Conservation (phyloP, 768 basidiomycete species). For the Hygrocybe coccinea region DNA sequence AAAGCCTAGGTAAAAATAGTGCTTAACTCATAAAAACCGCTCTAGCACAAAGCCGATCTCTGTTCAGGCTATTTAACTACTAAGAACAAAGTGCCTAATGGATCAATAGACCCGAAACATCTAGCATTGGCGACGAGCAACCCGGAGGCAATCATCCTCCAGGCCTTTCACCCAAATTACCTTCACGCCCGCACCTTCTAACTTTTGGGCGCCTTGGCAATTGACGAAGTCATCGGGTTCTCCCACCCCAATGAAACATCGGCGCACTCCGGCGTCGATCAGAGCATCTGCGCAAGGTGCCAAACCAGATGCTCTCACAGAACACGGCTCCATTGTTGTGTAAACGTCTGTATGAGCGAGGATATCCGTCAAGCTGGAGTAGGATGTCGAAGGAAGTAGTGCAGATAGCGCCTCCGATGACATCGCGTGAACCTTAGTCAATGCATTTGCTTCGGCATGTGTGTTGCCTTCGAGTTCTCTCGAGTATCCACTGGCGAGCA, state of each 20-base stretch:
- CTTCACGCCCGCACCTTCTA: slow-evolving; percentile 67
- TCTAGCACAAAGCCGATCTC: too few relatives aligned
- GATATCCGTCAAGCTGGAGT: slow-evolving; percentile 42
- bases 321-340: slow-evolving; percentile 97
- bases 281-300: slow-evolving; percentile 82
- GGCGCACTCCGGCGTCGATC: slow-evolving; percentile 59
- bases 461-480: slow-evolving; percentile 91
- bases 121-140: slow-evolving; percentile 60
- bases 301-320: slow-evolving; percentile 80
- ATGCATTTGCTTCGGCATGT: slow-evolving; percentile 93
- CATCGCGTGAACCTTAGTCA: slow-evolving; percentile 60
- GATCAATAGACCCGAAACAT: not conserved
- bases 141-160: slow-evolving; percentile 73
- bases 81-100: not conserved
- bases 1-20: too few relatives aligned
- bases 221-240: slow-evolving; percentile 94
- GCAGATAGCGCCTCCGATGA: slow-evolving; percentile 40
- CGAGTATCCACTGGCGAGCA: slow-evolving; percentile 80
- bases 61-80: too few relatives aligned
- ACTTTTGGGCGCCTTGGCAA: slow-evolving; percentile 77
- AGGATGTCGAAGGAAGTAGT: slow-evolving; percentile 35
- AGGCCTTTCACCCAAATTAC: slow-evolving; percentile 72
- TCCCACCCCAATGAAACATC: slow-evolving; percentile 82
- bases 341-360: slow-evolving; percentile 69
- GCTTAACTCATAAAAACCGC: too few relatives aligned